Base-by-base conservation (phyloP, 371 early-diverging fungal genomes). In the Mucor circinelloides region DNA sequence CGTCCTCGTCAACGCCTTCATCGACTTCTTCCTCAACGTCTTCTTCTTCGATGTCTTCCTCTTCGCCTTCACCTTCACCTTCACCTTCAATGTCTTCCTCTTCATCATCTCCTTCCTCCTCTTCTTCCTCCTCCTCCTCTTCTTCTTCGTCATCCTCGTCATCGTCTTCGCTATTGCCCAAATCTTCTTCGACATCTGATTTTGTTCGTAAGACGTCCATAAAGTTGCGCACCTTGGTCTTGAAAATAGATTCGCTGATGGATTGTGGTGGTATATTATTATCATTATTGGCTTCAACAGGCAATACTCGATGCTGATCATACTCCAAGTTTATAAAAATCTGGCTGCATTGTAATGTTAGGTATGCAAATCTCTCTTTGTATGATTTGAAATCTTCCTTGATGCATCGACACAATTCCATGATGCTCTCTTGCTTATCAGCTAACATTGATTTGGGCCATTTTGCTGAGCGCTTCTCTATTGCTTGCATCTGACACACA, bases 161-260 rank as follows among this genome's bases (percentile, higher is more conserved):
- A 6, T 63, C 67, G 2, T 52, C 72, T 9, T 72, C 73, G 34
- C 67, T 67, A 36, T 67, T 67, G 3, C 46, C 67, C 27, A 67
- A 57, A 57, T 67, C 67, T 23, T 72, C 69, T 59, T 63, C 73
- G 0, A 59, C 56, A 4, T 72, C 73, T n/a, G 48, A 27, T 59
- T 52, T 58, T 6, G 63, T 25, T 50, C 63, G 58, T 13, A 72
- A 66, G 1, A 27, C 64, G 31, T 72, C 73, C n/a, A 66, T 58
- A n/a, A 72, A 72, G 36, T 72, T 72, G 15, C 69, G 69, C n/a
- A 65, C 46, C 55, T 68, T 68, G 25, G 66, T 72, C 32, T 60
- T 68, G 28, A 72, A 72, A 0, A 72, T 31, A n/a, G 73, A 72
- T 66, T 72, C 72, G 19, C 42, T 62, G 15, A 69, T 54, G n/a